Conservation (phyloP, 805 yeast genomes). For the Kazachstania africana region DNA sequence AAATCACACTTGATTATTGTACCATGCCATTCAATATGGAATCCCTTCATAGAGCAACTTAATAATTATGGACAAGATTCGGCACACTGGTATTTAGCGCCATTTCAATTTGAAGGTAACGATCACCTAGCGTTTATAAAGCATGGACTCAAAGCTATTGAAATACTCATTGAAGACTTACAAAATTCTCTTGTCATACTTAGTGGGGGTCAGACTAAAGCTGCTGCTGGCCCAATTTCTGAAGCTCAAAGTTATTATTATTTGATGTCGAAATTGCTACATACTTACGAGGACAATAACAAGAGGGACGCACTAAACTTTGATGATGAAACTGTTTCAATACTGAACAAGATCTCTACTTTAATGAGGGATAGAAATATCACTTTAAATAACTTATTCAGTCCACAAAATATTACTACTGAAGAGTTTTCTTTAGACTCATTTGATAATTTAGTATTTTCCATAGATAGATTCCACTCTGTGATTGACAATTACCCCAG, state of each 20-base stretch:
- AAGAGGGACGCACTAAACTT: not conserved
- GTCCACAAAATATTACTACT: constrained; percentile 25
- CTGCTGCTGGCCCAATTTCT: constrained; percentile 38
- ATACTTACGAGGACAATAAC: not conserved
- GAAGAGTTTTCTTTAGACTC: constrained; percentile 77
- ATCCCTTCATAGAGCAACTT: constrained; percentile 5
- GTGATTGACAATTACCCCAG: constrained; percentile 37
- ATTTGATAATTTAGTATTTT: constrained; percentile 61
- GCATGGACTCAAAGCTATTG: constrained; percentile 42
- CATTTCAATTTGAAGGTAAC: constrained; percentile 56
- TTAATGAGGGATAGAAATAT: constrained; percentile 4
- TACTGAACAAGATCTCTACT: not conserved
- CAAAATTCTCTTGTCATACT: constrained; percentile 30
- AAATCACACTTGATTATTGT: constrained; percentile 32
- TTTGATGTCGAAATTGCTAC: constrained; percentile 29
- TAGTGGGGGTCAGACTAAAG: constrained; percentile 68
- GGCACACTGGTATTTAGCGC: constrained; percentile 54
- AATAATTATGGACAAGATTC: constrained; percentile 32
- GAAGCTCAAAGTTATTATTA: constrained; percentile 50
- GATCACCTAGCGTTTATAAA: constrained; percentile 57
- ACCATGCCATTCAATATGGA: constrained; percentile 61
- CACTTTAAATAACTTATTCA: constrained; percentile 9
- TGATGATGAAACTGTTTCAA: constrained; percentile 6
- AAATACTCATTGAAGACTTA: constrained; percentile 23
- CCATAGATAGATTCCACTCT: constrained; percentile 43